phyloP scores from a whole-genome alignment of 1,139 yeast species.

The Lizanozyma gosingica region DNA sequence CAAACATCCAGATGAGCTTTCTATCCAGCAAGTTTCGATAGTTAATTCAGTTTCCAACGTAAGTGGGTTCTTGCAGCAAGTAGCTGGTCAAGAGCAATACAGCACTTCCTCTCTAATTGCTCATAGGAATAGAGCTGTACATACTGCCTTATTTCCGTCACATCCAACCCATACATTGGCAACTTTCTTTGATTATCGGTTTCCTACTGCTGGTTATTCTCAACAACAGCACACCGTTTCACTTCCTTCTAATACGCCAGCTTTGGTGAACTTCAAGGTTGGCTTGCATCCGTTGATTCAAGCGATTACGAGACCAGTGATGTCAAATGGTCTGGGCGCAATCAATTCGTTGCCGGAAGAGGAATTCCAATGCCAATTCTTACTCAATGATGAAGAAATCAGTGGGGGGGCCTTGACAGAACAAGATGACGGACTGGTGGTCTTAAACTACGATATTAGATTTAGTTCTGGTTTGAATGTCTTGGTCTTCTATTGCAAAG shows the following conservation, averaged over 20 bases:
- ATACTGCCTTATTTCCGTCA: conserved; percentile 8
- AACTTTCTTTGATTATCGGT: conserved; percentile 29
- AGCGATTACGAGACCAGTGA: conserved; percentile 23
- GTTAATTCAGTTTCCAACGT: background rate
- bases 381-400: conserved; percentile 34
- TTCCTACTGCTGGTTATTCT: conserved; percentile 33
- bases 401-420: conserved; percentile 27
- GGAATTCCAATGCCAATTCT: conserved; percentile 34
- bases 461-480: conserved; percentile 34
- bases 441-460: conserved; percentile 31
- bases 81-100: background rate
- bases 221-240: conserved; percentile 28
- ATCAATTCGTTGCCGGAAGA: conserved; percentile 20
- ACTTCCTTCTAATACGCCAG: conserved; percentile 32
- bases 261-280: conserved; percentile 27
- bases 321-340: conserved; percentile 24
- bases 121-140: background rate
- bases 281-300: conserved; percentile 28
- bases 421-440: conserved; percentile 14
- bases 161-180: conserved; percentile 25
- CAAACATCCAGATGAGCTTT: background rate
- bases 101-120: background rate
- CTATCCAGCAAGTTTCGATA: background rate
- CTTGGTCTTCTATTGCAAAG: conserved; percentile 34
- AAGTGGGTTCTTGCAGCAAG: background rate